phyloP scores from a whole-genome alignment of 2,329 filamentous ascomycete genomes.

The Emericellopsis atlantica region DNA sequence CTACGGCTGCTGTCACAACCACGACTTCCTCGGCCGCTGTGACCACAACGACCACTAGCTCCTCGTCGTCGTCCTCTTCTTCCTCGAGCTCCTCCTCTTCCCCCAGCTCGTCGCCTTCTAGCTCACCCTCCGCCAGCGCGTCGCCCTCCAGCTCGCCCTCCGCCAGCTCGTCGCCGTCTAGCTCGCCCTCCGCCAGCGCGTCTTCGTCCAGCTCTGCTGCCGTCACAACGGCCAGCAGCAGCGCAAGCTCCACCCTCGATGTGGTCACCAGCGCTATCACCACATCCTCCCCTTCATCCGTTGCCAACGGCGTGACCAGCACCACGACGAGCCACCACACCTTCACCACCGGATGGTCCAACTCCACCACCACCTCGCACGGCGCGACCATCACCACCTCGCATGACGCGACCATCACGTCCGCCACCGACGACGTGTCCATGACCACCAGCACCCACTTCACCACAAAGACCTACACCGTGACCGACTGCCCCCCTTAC shows the following conservation, averaged over 20 bases:
- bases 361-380: constrained; percentile 4
- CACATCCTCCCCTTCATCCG: no score
- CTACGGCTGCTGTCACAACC: constrained; percentile 2
- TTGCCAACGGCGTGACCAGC: constrained; percentile 4
- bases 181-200: no score
- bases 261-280: constrained; percentile 1
- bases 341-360: constrained; percentile 1
- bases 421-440: constrained; percentile 9
- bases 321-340: background rate
- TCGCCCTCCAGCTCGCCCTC: no score
- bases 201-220: no score
- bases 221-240: background rate
- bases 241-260: constrained; percentile 2
- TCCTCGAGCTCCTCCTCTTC: no score
- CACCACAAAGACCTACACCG: constrained; percentile 32
- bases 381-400: constrained; percentile 6
- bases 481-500: constrained; percentile 39
- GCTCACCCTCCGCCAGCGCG: no score
- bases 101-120: no score
- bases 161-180: no score
- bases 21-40: background rate
- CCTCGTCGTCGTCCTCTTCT: no score
- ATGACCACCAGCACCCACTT: constrained; percentile 24
- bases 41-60: background rate
- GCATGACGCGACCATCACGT: constrained; percentile 7